Conservation (phyloP, 1,284 basidiomycete species). For the Cryptococcus maquisensis region DNA sequence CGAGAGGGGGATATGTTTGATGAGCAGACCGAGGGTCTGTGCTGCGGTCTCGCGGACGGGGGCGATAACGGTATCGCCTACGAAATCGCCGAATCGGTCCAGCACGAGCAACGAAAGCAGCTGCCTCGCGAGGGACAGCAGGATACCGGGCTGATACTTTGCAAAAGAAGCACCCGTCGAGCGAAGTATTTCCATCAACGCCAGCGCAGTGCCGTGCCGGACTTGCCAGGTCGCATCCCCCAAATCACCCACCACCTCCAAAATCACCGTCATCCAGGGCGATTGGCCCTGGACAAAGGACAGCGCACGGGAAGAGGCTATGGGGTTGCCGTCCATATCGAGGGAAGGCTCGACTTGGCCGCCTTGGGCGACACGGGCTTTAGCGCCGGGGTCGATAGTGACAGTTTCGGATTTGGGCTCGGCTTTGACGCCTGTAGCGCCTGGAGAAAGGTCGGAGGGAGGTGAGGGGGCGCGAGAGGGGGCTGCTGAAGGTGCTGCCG, state of each 20-base stretch:
- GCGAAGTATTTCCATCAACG: constrained; percentile 82
- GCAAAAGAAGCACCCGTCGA: constrained; percentile 51
- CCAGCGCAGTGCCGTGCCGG: constrained; percentile 90
- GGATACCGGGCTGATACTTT: constrained; percentile 21
- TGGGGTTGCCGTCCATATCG: constrained; percentile 28
- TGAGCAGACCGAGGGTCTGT: constrained; percentile 85
- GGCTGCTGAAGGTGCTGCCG: constrained; percentile 6
- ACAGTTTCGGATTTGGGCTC: constrained; percentile 25
- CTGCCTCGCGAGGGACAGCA: constrained; percentile 66
- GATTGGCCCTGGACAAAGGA: constrained; percentile 60
- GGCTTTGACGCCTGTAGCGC: constrained; percentile 4
- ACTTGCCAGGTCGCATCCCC: constrained; percentile 87
- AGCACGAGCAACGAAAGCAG: constrained; percentile 89
- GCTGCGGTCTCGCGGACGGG: constrained; percentile 95
- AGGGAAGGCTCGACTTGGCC: constrained; percentile 38
- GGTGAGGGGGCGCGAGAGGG: constrained; percentile 26
- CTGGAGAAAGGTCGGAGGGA: not conserved
- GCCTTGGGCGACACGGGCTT: constrained; percentile 32
- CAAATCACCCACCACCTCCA: constrained; percentile 77
- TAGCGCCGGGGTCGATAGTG: constrained; percentile 46
- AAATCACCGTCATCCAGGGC: constrained; percentile 83
- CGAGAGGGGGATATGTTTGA: constrained; percentile 75
- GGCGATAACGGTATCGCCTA: constrained; percentile 93
- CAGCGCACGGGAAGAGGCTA: constrained; percentile 17
- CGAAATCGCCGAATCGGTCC: constrained; percentile 96